Evolutionary conservation across 176 grass and related monocot genomes (phyloP), one percentile per base, ranked within the genome.

Genomic region (Alopecurus myosuroides): DNA sequence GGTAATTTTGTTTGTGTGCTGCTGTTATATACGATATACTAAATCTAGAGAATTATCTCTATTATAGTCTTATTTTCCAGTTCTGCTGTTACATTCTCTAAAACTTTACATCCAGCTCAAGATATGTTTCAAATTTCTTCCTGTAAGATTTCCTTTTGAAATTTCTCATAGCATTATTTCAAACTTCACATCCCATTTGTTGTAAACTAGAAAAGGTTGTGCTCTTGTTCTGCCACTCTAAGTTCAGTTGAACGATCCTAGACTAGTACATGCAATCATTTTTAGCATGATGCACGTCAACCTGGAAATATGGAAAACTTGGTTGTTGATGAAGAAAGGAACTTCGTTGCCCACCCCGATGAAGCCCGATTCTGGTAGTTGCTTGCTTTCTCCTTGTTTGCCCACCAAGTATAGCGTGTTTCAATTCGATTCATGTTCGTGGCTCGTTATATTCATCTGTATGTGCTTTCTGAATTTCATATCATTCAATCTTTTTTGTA

Each of bases 341-440:
- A 51, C 49, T 51, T 51, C 17, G 5, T 51, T 6, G 3, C 49
- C 49, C 1, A 18, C 95, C 50, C 79, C 91, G 25, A 95, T 77
- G 76, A 95, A 95, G 76, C 93, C 92, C 28, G 89, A 98, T 63
- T 31, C 73, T 87, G 89, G 87, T 93, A 51, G 17, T 19, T 51
- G 3, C 50, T 52, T 52, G 50, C 50, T 22, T 52, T 52, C 19
- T 30, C 4, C 14, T 3, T 80, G 11, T 22, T 56, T 20, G 19
- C 50, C 50, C 50, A 34, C 64, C 34, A 3, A 65, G 49, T 51
- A 35, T 22, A 25, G 9, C 11, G 23, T 57, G 23, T 67, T 67
- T 36, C 31, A 65, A 9, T 66, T 66, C 17, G 9, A 7, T 65
- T 65, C 7, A 34, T 4, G 3, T 6, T 39, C 36, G 5, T 39